phyloP scores from a whole-genome alignment of 1,284 basidiomycete species.

The Marasmius oreades region DNA sequence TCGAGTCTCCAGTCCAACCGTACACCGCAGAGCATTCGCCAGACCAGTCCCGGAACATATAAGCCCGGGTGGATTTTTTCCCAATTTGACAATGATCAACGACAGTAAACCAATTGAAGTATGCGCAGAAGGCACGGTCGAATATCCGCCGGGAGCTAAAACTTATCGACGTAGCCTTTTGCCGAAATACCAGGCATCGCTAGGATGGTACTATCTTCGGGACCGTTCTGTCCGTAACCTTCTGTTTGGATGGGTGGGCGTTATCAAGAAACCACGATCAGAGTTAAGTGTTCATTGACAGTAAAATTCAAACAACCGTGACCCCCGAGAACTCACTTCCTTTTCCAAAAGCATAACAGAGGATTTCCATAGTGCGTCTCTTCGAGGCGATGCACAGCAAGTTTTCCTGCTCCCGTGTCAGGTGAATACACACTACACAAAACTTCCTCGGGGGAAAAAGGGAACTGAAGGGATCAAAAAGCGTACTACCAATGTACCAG shows the following conservation, averaged over 20 bases:
- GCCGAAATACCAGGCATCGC: constrained; percentile 55
- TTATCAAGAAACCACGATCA: background rate
- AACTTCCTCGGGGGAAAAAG: background rate
- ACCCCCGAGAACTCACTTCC: constrained; percentile 23
- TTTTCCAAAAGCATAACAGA: constrained; percentile 47
- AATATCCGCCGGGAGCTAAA: constrained; percentile 63
- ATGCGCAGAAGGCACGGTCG: constrained; percentile 56
- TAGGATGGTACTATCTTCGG: constrained; percentile 26
- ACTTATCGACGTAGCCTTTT: constrained; percentile 64
- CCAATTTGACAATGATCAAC: constrained; percentile 46
- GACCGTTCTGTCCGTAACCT: constrained; percentile 14
- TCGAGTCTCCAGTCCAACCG: constrained; percentile 19
- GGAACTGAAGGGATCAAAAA: too few species aligned
- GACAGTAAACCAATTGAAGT: constrained; percentile 60
- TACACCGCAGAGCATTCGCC: constrained; percentile 23
- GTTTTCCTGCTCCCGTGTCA: constrained; percentile 36
- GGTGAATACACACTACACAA: background rate
- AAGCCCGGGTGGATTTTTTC: constrained; percentile 42
- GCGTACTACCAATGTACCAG: too few species aligned
- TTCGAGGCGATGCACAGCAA: constrained; percentile 38
- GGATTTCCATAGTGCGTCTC: constrained; percentile 40
- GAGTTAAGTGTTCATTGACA: background rate
- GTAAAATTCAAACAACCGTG: background rate
- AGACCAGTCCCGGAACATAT: constrained; percentile 20
- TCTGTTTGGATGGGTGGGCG: constrained; percentile 2